Evolutionary conservation across 2,329 filamentous ascomycete species (phyloP), one percentile per base, ranked within the genome.

Genomic region (Penicillium freii): DNA sequence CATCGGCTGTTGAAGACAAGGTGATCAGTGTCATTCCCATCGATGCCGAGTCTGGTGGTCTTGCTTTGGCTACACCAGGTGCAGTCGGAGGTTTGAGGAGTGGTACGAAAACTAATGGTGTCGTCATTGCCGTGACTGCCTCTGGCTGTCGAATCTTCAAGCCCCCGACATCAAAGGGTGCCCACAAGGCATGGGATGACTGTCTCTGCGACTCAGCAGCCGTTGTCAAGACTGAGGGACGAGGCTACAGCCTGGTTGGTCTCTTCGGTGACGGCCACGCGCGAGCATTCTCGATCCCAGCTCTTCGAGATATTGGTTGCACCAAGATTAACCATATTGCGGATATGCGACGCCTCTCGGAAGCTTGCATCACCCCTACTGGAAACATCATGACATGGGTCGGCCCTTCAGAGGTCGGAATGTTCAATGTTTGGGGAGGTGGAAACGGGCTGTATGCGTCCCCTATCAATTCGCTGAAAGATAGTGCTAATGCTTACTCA

Each of bases 311-410:
- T 68, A 86, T 99, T 54, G 88, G 85, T 29, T 84, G 82, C 42
- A 81, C 84, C 1, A 81, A 83, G 11, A 78, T 96, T 4, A 75
- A 75, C 47, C 80, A 86, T 4, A 84, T 88, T 72, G 77, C 96
- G 4, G 92, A 97, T 68, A 81, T 87, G 29, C 84, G 84, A 23
- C 85, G 91, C n/a, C 84, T 88, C 53, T 79, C 82, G 1, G 86
- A 88, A 33, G 83, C 90, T 0, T 78, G 86, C 15, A 87, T 97
- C 47, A 90, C 90, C 0, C 80, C 84, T 19, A 88, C 89, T 1
- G 93, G 94, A 6, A 89, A 94, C 66, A 82, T 97, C 21, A 83
- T 97, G 62, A 90, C 87, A 39, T 97, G 92, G 91, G 88, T 87
- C 1, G 91, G 92, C 0, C 93, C 93, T 0, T 91, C 90, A 4